Evolutionary conservation across 1,284 basidiomycete species (phyloP), one percentile per base, ranked within the genome.

Genomic region (Malassezia sp.): DNA sequence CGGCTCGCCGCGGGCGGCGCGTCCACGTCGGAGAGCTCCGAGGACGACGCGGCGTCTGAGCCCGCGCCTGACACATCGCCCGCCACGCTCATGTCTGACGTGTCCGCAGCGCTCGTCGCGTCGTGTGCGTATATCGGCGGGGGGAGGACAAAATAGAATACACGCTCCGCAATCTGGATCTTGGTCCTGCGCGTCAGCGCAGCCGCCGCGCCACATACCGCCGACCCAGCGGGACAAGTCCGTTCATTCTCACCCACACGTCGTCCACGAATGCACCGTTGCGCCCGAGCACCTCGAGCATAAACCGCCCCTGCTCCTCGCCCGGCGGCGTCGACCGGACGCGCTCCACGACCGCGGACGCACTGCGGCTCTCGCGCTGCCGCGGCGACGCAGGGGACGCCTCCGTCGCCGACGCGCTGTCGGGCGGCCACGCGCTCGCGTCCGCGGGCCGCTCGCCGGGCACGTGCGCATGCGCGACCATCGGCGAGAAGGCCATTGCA

Each of bases 191-290:
- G n/a, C n/a, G n/a, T n/a, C n/a, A n/a, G n/a, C n/a, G n/a, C n/a
- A n/a, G n/a, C n/a, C n/a, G n/a, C n/a, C n/a, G n/a, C n/a, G n/a
- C n/a, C n/a, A n/a, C n/a, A n/a, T n/a, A n/a, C n/a, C 91, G 95
- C 9, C 21, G 30, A 2, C 63, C 59, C 2, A 70, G 60, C n/a
- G 61, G 57, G 12, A 89, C 84, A 50, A 83, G 79, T 50, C 84
- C 83, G 14, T 88, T 86, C 66, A 84, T 83, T 15, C 83, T 83
- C 49, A 82, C 84, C 84, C 89, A 97, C 11, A 88, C 80, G 37
- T 90, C 89, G 60, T 97, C 91, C 2, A 99, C 88, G 81, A 90
- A 96, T 8, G 89, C 89, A 10, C 93, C 93, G 63, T 99, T 97
- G 48, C 91, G 77, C 10, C 93, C 93, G 27, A 86, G 77, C 29